Base-by-base conservation (phyloP, 176 grass and related monocot genomes). In the Avena eriantha region DNA sequence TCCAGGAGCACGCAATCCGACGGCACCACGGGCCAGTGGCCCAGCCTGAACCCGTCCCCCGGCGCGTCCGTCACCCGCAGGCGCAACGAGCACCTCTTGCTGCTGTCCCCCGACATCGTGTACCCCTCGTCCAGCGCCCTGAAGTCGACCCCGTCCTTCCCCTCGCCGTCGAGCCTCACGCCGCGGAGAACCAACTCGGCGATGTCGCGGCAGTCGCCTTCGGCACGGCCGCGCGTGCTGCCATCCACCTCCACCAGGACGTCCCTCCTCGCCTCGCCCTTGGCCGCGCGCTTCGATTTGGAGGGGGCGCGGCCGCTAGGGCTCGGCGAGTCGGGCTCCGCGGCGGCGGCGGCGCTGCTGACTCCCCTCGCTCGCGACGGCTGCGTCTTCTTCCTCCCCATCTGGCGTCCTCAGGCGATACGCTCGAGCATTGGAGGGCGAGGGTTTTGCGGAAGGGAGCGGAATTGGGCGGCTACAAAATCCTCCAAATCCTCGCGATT, bases 321-420 rank as follows among this genome's bases (percentile, higher is more conserved):
- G 80, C 82, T 88, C 72, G 71, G 65, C 75, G 83, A 65, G 50
- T 69, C 54, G 70, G 61, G 65, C 46, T 83, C 89, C 72, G 84
- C 33, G 41, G 60, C 39, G 50, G 45, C 23, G 46, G 68, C 71
- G 70, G 5, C 31, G 18, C 18, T 10, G 54, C 35, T 46, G 63
- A 77, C 29, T n/a, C 68, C 76, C 74, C 58, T 57, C 10, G 90
- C 90, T 50, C 88, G 79, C 69, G 83, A 86, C 46, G 93, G 92
- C 36, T 66, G 86, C 81, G 92, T 86, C 71, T 98, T 98, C 65
- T 84, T 94, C 86, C 93, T 89, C 58, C 91, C 93, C 96, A 98
- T 98, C 69, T 69, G 68, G 47, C 59, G 39, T 43, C 48, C 66
- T 83, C 75, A 71, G 18, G 57, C 66, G 45, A 41, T 7, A 45